Percentiles rank a stretch among this genome's conserved stretches.
phyloP scores from a whole-genome alignment of 768 basidiomycete genomes.

The Mycena indigotica region DNA sequence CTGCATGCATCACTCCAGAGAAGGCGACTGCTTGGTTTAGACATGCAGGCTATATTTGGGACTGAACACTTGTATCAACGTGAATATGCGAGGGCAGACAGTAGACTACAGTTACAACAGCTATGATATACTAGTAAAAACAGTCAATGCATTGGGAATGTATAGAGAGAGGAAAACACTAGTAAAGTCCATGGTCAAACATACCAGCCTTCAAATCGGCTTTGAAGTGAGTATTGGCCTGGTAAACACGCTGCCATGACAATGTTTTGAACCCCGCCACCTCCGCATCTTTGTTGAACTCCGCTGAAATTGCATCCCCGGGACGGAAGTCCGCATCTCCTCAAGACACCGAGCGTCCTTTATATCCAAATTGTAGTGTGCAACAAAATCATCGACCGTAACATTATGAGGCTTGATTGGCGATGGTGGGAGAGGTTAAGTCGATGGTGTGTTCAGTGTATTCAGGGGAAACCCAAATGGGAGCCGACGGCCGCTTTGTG shows the following conservation, averaged over 20 bases:
- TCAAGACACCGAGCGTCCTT: background rate
- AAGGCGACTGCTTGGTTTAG: background rate
- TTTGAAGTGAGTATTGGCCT: background rate
- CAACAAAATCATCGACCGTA: background rate
- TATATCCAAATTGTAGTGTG: background rate
- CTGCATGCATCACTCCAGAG: slow-evolving; percentile 1
- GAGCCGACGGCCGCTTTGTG: no score
- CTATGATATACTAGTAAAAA: no score
- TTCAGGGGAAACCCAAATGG: no score
- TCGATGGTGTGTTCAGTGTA: no score
- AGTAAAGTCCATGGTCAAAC: no score
- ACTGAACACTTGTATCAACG: no score
- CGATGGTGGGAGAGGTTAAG: background rate
- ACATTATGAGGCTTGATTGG: background rate
- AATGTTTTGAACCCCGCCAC: background rate
- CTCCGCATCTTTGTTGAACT: background rate
- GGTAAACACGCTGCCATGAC: background rate
- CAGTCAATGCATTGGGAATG: no score
- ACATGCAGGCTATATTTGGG: slow-evolving; percentile 4
- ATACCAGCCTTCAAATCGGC: background rate
- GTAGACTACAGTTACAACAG: no score
- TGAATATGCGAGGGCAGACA: no score
- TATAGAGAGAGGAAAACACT: no score
- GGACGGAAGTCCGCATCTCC: background rate
- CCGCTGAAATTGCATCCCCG: background rate